phyloP scores from a whole-genome alignment of 495 filamentous ascomycete species.

The Cenococcum geophilum region DNA sequence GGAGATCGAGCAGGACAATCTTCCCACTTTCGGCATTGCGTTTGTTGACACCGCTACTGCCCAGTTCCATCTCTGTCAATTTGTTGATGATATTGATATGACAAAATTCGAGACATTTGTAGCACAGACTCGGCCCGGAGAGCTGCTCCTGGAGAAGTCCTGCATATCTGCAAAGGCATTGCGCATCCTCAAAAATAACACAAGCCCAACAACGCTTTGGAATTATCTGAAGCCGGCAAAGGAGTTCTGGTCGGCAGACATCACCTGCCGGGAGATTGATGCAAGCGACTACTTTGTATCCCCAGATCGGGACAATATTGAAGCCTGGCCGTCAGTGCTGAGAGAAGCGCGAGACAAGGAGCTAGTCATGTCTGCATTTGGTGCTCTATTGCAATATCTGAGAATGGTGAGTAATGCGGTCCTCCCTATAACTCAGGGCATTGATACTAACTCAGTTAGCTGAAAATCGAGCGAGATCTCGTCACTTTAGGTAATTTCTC shows the following conservation, averaged over 20 bases:
- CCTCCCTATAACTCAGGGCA: not conserved
- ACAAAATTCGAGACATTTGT: conserved; percentile 98
- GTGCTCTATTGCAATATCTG: conserved; percentile 83
- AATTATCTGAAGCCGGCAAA: conserved; percentile 81
- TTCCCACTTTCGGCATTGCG: conserved; percentile 80
- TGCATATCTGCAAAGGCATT: conserved; percentile 74
- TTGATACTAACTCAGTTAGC: conserved; percentile 14
- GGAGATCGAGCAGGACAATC: conserved; percentile 67
- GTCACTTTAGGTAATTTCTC: conserved; percentile 86
- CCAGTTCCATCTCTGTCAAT: conserved; percentile 87
- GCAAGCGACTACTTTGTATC: conserved; percentile 72
- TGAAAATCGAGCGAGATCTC: conserved; percentile 85
- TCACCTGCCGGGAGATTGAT: conserved; percentile 74
- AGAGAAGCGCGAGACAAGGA: conserved; percentile 70
- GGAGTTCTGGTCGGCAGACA: conserved; percentile 89
- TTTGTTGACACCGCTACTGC: conserved; percentile 97
- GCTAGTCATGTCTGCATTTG: conserved; percentile 84
- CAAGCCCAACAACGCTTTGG: conserved; percentile 87
- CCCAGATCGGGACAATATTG: conserved; percentile 53
- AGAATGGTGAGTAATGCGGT: conserved; percentile 33
- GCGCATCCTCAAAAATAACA: conserved; percentile 97
- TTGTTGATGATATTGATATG: conserved; percentile 85
- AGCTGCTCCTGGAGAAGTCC: conserved; percentile 85
- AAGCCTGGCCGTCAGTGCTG: conserved; percentile 76
- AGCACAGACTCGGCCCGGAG: conserved; percentile 84